phyloP scores from a whole-genome alignment of 495 filamentous ascomycete genomes.

The Aspergillus bertholletiae region DNA sequence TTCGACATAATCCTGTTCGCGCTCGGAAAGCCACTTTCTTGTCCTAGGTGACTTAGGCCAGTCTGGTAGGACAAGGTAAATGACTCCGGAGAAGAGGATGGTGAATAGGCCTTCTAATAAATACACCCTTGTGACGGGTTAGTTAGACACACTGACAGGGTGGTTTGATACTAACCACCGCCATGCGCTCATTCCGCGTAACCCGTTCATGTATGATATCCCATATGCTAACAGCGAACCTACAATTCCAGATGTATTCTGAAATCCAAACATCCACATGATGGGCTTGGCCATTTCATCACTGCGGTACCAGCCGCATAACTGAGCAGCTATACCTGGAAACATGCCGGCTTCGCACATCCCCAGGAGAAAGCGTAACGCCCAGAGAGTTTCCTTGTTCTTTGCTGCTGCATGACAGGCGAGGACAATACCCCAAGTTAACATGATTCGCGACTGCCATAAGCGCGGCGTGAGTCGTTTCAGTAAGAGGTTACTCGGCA shows the following conservation, averaged over 20 bases:
- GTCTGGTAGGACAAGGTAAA: conserved; percentile 34
- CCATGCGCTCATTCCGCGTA: conserved; percentile 31
- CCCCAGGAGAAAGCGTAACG: conserved; percentile 33
- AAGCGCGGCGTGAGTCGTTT: conserved; percentile 30
- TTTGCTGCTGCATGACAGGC: conserved; percentile 33
- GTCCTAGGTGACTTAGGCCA: conserved; percentile 25
- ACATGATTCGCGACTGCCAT: conserved; percentile 35
- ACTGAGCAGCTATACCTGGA: conserved; percentile 31
- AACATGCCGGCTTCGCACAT: conserved; percentile 38
- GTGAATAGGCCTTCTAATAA: conserved; percentile 36
- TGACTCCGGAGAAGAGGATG: conserved; percentile 26
- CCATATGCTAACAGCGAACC: conserved; percentile 31
- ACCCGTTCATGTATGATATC: conserved; percentile 28
- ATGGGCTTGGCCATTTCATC: conserved; percentile 32
- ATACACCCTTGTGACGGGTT: conserved; percentile 20
- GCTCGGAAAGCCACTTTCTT: conserved; percentile 33
- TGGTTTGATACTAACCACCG: conserved; percentile 20
- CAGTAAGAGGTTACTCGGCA: conserved; percentile 28
- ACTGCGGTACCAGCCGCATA: conserved; percentile 35
- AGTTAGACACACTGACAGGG: neutral
- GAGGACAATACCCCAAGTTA: conserved; percentile 32
- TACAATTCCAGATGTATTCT: conserved; percentile 28
- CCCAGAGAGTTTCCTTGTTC: conserved; percentile 26
- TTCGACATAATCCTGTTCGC: conserved; percentile 40
- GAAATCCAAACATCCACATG: conserved; percentile 28